Evolutionary conservation across 148 eudicot species (phyloP), one percentile per base, ranked within the genome.

Genomic region (Rhododendron molle): DNA sequence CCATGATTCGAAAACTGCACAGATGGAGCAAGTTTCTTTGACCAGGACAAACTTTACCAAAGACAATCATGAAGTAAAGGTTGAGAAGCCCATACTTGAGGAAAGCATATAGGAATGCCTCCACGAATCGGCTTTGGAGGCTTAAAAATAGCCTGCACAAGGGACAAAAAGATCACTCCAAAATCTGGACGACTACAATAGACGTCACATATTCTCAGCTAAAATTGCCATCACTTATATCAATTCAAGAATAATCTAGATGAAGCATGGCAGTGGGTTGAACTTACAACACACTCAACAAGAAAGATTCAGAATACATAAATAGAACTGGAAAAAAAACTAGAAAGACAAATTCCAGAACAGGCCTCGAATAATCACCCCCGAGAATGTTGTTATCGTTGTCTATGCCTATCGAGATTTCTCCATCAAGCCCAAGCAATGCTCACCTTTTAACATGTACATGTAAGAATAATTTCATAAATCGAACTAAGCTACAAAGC

Each of bases 111-210:
- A 43, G 99, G 99, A 89, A 97, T 97, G 79, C 99, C 99, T 87
- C 99, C 99, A 83, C 99, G 99, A 88, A 97, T 97, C 80, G 98
- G 88, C 91, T 95, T 97, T 14, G 98, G 96, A 88, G 98, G 96
- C 89, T 92, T 94, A 89, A 92, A 97, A 78, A 89, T 92, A 80
- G 98, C 96, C 99, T 97, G 93, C 86, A 89, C 26, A 86, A 85
- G 15, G 73, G 73, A 26, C 46, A 62, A 47, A 47, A 30, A 34
- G 20, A 11, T 44, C 49, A 30, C 74, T 52, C 79, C 49, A 34
- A 40, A 83, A 40, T 56, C 72, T 88, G 36, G 62, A 65, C n/a
- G 4, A 60, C 54, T 67, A 56, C 56, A 77, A 43, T 56, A 52
- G 50, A 88, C 72, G 77, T 16, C 72, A 71, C 32, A 46, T 83